phyloP scores from a whole-genome alignment of 805 yeast genomes.

The Lipomyces yamadae region DNA sequence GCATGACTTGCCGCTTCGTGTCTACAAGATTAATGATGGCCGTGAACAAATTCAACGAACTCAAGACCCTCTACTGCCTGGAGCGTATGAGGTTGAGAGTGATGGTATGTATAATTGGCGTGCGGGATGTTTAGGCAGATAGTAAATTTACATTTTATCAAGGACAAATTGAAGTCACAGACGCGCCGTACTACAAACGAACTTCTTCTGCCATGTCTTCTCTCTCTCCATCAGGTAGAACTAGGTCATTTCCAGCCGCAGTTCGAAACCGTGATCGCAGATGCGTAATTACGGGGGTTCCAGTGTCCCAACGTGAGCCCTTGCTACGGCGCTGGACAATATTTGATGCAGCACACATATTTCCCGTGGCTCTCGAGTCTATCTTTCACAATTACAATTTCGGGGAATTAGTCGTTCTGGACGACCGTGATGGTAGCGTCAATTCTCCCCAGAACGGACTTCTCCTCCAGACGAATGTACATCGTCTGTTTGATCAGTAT shows the following conservation, averaged over 20 bases:
- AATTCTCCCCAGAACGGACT: slow-evolving; percentile 5
- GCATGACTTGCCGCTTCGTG: slow-evolving; percentile 3
- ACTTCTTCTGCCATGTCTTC: slow-evolving; percentile 6
- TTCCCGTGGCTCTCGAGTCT: slow-evolving; percentile 5
- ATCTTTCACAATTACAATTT: slow-evolving; percentile 10
- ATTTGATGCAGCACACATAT: slow-evolving; percentile 5
- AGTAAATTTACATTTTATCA: slow-evolving; percentile 1
- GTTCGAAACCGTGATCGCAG: slow-evolving; percentile 7
- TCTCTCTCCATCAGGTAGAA: slow-evolving; percentile 7
- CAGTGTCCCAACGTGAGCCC: slow-evolving; percentile 2
- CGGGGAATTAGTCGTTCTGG: slow-evolving; percentile 1
- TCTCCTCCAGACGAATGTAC: not conserved
- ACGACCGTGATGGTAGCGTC: slow-evolving; percentile 4
- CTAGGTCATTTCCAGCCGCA: slow-evolving; percentile 4
- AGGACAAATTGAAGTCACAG: not conserved
- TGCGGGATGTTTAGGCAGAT: not conserved
- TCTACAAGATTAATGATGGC: slow-evolving; percentile 4
- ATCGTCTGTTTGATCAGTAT: not conserved
- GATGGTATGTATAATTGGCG: not conserved
- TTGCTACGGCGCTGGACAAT: not conserved
- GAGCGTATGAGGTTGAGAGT: not conserved
- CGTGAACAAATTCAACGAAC: slow-evolving; percentile 2
- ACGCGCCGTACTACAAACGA: slow-evolving; percentile 3
- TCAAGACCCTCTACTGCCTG: slow-evolving; percentile 3
- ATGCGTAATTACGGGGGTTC: slow-evolving; percentile 5